Evolutionary conservation across 305 asterid species (phyloP).

Genomic region (Fraxinus angustifolia): DNA sequence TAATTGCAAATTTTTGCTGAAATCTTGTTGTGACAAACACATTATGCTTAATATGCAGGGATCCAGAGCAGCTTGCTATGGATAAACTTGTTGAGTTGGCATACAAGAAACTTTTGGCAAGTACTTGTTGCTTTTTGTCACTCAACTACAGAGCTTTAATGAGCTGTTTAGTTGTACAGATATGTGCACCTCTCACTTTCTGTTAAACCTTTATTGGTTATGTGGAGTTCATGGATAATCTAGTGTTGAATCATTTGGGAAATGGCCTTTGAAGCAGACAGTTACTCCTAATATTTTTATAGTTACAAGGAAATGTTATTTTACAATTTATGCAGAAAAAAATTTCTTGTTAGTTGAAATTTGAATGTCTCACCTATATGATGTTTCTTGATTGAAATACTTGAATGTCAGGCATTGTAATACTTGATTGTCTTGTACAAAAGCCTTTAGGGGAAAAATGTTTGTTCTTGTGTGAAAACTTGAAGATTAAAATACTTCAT

Average conservation of each 20-base stretch:
- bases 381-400: background rate
- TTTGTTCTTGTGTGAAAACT: background rate
- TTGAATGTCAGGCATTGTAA: background rate
- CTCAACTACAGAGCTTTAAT: background rate
- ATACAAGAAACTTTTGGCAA: constrained; percentile 82
- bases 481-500: background rate
- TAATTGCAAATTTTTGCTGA: background rate
- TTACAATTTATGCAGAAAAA: background rate
- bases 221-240: background rate
- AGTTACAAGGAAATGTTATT: background rate
- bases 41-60: constrained; percentile 46
- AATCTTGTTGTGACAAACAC: constrained; percentile 13
- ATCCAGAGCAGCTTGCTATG: constrained; percentile 81
- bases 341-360: background rate
- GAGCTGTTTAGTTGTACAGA: background rate
- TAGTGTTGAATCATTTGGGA: background rate
- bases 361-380: background rate
- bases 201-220: background rate
- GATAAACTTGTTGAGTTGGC: constrained; percentile 78
- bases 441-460: background rate
- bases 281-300: background rate
- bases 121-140: constrained; percentile 25
- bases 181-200: background rate
- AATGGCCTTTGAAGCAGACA: background rate
- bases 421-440: background rate